These are phyloP conservation scores for Perilla frutescens DNA, from an alignment of 257 asterid species.

Conservation along the genomic window DNA sequence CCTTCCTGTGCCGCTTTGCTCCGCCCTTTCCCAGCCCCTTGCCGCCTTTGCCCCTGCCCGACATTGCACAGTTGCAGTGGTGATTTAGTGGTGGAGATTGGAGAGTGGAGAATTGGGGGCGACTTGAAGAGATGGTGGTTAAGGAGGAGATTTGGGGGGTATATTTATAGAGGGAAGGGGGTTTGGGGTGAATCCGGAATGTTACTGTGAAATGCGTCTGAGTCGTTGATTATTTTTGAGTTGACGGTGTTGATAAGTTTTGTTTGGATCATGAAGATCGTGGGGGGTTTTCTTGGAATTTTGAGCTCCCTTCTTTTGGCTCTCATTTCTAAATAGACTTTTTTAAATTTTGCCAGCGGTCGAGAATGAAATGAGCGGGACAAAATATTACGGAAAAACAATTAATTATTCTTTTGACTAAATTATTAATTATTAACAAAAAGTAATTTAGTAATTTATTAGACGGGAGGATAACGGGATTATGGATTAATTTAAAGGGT, in stretches of 20 bases:
- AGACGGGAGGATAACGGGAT: too few species aligned
- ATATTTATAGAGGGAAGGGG: conserved; percentile 19
- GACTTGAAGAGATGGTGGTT: conserved; percentile 7
- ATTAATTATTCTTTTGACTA: too few species aligned
- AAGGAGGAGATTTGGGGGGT: neutral
- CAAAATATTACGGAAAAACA: too few species aligned
- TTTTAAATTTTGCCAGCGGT: too few species aligned
- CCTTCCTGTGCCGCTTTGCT: conserved; percentile 52
- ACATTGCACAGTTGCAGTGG: conserved; percentile 21
- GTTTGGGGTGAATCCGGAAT: conserved; percentile 28
- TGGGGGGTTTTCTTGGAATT: neutral
- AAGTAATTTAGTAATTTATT: too few species aligned
- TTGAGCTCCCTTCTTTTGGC: neutral
- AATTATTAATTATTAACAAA: too few species aligned
- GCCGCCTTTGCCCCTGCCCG: conserved; percentile 53
- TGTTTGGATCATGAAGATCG: conserved; percentile 13
- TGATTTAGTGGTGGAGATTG: neutral
- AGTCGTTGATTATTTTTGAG: conserved; percentile 31
- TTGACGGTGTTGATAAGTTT: conserved; percentile 24
- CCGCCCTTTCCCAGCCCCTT: conserved; percentile 56
- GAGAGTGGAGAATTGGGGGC: neutral
- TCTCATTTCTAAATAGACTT: too few species aligned
- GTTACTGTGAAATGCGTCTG: neutral
- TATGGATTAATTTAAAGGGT: too few species aligned
- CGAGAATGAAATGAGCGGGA: too few species aligned